These are phyloP conservation scores for Fusarium denticulatum DNA, from an alignment of 2,329 filamentous ascomycete genomes.

Conservation along the genomic window DNA sequence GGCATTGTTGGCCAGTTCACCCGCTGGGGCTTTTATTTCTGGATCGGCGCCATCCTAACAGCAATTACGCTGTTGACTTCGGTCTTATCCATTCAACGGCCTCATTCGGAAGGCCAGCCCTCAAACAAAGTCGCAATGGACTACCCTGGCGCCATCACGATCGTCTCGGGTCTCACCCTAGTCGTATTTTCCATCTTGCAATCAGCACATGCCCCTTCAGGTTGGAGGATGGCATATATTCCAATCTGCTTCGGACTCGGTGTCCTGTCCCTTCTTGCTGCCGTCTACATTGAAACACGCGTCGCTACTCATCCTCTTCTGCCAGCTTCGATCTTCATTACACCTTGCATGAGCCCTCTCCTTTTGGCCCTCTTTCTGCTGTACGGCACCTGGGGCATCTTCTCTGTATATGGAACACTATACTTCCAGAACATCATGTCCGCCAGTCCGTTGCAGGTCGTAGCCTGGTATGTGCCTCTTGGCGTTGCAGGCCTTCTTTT, in stretches of 20 bases:
- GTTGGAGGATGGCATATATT: neutral
- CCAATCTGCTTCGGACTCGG: neutral
- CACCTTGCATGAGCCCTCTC: neutral
- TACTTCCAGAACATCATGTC: neutral
- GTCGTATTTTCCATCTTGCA: neutral
- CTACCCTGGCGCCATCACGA: neutral
- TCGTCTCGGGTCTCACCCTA: neutral
- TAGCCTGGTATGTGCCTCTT: neutral
- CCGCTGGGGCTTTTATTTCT: neutral
- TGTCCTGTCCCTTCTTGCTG: neutral
- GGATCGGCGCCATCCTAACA: neutral
- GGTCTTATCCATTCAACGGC: fast-evolving
- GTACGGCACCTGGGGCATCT: neutral
- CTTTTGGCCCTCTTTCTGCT: neutral
- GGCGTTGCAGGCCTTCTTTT: neutral
- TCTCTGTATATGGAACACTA: neutral
- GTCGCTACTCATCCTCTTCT: neutral
- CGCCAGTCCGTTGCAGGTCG: neutral
- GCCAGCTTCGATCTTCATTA: neutral
- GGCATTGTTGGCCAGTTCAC: neutral
- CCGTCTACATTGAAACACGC: neutral
- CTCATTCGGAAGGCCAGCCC: neutral
- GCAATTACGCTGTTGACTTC: neutral
- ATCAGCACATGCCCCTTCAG: neutral
- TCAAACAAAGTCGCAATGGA: neutral